Evolutionary conservation across 1,139 yeast genomes (phyloP), one percentile per base, ranked within the genome.

Genomic region (Geotrichum aggregatum): DNA sequence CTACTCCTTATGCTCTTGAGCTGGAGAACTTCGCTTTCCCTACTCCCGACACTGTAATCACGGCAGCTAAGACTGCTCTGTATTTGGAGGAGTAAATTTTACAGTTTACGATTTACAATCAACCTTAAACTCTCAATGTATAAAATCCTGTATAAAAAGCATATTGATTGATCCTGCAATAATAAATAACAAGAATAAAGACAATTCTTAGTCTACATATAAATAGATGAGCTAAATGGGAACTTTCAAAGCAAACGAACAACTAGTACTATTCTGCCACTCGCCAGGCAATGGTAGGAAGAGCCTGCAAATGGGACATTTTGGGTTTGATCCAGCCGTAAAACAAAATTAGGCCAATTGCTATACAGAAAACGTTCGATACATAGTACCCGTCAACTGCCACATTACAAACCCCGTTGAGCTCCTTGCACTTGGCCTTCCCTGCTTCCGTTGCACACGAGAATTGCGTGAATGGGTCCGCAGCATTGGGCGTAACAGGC

Each of bases 1-100:
- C 99, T 71, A 94, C 98, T 63, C 99, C 99, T 61, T 94, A 94
- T 71, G 96, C 97, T 63, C 81, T 83, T 73, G 94, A 86, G 75
- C 82, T 94, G 70, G 99, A 94, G 80, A 95, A 87, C 76, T 87
- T 92, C 71, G 97, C 98, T 54, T 92, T 94, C 96, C 98, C 98
- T 71, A 96, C 91, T 71, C 80, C 87, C 56, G 95, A 88, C 68
- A 82, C 89, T 61, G 86, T 94, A 65, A 79, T 87, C 70, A 85
- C 92, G 78, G 97, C 96, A 63, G 82, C 84, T 63, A 91, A 85
- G 79, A 85, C 86, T 74, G 96, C 87, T 54, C 79, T 91, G 71
- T 86, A 94, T 62, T 64, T 84, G 78, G 79, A 78, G 58, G 65
- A 66, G 70, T 58, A 65, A 54, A 35, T 33, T 16, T 13, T 39